Percentiles rank a stretch among this genome's conserved stretches.
phyloP scores from a whole-genome alignment of 116 monocot species.

The Dioscorea cayenensis region DNA sequence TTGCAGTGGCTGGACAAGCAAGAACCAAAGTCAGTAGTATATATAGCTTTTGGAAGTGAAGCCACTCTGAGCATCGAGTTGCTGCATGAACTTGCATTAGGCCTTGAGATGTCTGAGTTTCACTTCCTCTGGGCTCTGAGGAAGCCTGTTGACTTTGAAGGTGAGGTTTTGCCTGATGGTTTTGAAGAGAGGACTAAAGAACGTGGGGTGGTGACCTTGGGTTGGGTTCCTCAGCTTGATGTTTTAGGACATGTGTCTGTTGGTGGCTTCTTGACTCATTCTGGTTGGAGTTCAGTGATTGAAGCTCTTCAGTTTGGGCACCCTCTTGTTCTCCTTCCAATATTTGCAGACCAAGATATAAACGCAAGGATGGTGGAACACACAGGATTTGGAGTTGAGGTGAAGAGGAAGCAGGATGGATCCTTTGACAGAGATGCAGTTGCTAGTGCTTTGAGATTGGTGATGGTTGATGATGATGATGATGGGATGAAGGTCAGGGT shows the following conservation, averaged over 20 bases:
- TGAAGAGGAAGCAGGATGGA: background rate
- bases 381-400: background rate
- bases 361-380: background rate
- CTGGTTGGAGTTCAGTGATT: background rate
- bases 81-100: conserved; percentile 3
- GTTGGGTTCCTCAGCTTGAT: conserved; percentile 3
- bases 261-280: background rate
- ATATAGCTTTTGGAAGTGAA: conserved; percentile 26
- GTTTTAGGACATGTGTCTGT: background rate
- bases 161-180: conserved; percentile 5
- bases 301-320: background rate
- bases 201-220: background rate
- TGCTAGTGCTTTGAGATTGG: background rate
- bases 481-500: background rate
- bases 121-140: conserved; percentile 6
- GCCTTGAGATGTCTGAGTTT: conserved; percentile 5
- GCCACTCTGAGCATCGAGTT: background rate
- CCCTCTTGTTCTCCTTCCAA: background rate
- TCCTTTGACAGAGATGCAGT: background rate
- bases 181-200: background rate
- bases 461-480: background rate
- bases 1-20: conserved; percentile 14
- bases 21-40: conserved; percentile 7
- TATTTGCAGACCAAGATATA: background rate
- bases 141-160: background rate